Evolutionary conservation across 768 basidiomycete genomes (phyloP).

Genomic region (Cystobasidium ongulense): DNA sequence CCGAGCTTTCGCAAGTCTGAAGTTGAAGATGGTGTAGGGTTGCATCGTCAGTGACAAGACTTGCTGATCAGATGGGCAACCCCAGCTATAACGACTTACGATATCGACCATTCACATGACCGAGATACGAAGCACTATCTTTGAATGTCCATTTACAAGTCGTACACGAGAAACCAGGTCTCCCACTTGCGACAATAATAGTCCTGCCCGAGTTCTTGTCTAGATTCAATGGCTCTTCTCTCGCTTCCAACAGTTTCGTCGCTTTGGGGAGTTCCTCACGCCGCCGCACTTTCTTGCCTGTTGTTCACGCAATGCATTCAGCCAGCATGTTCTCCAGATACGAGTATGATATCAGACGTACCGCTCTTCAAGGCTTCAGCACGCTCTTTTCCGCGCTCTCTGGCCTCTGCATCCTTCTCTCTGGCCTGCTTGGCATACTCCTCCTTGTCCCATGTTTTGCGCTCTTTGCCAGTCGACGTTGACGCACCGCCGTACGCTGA

Average conservation of each 20-base stretch:
- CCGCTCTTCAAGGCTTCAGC: constrained; percentile 49
- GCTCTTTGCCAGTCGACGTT: constrained; percentile 33
- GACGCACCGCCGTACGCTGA: constrained; percentile 19
- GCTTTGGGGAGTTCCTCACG: constrained; percentile 76
- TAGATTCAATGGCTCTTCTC: constrained; percentile 73
- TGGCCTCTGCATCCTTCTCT: constrained; percentile 49
- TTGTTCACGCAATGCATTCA: too few relatives aligned
- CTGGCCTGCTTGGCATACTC: constrained; percentile 74
- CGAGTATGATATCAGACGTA: too few relatives aligned
- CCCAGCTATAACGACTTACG: constrained; percentile 55
- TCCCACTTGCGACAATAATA: constrained; percentile 73
- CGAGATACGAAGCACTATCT: constrained; percentile 85
- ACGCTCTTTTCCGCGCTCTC: background rate
- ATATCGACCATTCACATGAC: constrained; percentile 87
- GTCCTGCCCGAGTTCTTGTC: constrained; percentile 94
- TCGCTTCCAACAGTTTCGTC: constrained; percentile 82
- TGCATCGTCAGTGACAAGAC: background rate
- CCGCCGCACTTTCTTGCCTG: constrained; percentile 60
- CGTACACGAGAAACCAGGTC: constrained; percentile 91
- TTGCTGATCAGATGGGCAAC: background rate
- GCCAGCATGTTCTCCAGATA: constrained; percentile 81
- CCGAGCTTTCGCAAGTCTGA: constrained; percentile 84
- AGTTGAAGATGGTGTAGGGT: background rate
- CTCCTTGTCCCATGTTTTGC: constrained; percentile 92
- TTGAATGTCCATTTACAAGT: constrained; percentile 83